phyloP scores from a whole-genome alignment of 2,329 filamentous ascomycete genomes.

The Epichloe scottii region DNA sequence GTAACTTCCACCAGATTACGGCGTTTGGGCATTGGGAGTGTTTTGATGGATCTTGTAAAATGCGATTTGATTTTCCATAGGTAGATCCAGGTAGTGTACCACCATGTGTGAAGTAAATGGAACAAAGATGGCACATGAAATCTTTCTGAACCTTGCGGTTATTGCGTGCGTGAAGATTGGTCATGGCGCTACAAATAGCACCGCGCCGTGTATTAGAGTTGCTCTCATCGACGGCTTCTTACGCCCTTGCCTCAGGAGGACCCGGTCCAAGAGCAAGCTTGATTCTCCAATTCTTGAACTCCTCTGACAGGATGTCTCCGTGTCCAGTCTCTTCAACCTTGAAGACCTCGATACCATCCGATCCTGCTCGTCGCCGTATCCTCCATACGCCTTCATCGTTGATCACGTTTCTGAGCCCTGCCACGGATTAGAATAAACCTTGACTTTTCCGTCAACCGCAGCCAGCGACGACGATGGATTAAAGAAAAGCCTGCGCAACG shows the following conservation, averaged over 20 bases:
- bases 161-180: neutral
- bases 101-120: conserved; percentile 7
- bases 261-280: conserved; percentile 31
- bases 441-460: neutral
- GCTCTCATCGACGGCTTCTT: neutral
- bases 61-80: conserved; percentile 1
- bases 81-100: conserved; percentile 11
- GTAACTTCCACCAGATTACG: conserved; percentile 1
- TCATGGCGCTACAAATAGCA: neutral
- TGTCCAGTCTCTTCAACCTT: conserved; percentile 62
- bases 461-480: neutral
- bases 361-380: conserved; percentile 54
- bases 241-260: neutral
- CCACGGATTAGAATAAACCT: neutral
- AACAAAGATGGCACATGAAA: neutral
- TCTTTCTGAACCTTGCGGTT: neutral
- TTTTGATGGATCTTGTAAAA: neutral
- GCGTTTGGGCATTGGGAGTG: conserved; percentile 6
- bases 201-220: neutral
- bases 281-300: conserved; percentile 66
- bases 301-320: conserved; percentile 61
- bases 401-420: conserved; percentile 51
- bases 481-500: neutral
- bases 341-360: conserved; percentile 58
- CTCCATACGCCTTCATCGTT: conserved; percentile 69